Evolutionary conservation across 257 asterid genomes (phyloP).

Genomic region (Primulina huaijiensis): DNA sequence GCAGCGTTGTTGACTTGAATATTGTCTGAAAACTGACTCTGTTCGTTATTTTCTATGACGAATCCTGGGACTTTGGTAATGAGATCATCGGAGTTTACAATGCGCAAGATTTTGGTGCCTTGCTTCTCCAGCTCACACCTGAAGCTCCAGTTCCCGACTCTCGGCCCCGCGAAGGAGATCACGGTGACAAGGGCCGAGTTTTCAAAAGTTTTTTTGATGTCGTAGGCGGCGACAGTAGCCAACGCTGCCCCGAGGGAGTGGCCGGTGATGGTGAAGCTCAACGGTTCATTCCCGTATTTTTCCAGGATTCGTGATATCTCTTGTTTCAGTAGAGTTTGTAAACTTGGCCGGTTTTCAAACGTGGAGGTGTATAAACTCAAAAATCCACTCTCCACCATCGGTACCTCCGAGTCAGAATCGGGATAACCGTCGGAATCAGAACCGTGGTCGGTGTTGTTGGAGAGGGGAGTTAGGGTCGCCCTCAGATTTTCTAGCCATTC

Average conservation of each 20-base stretch:
- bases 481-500: slow-evolving; percentile 90
- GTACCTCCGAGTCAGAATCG: slow-evolving; percentile 19
- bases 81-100: slow-evolving; percentile 80
- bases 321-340: slow-evolving; percentile 46
- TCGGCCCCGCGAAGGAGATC: slow-evolving; percentile 87
- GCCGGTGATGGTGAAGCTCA: slow-evolving; percentile 87
- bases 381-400: slow-evolving; percentile 94
- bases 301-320: slow-evolving; percentile 47
- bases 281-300: slow-evolving; percentile 45
- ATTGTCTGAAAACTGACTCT: neutral
- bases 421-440: neutral
- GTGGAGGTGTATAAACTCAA: slow-evolving; percentile 74
- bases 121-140: slow-evolving; percentile 55
- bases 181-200: slow-evolving; percentile 64
- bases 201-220: slow-evolving; percentile 51
- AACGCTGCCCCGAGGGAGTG: slow-evolving; percentile 95
- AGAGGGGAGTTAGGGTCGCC: slow-evolving; percentile 59
- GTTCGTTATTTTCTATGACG: slow-evolving; percentile 43
- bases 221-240: slow-evolving; percentile 83
- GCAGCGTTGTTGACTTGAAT: slow-evolving; percentile 5
- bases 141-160: slow-evolving; percentile 82
- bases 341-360: slow-evolving; percentile 39
- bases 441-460: neutral
- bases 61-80: slow-evolving; percentile 85
- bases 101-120: slow-evolving; percentile 74